Percentiles rank a stretch among this genome's conserved stretches.
phyloP scores from a whole-genome alignment of 495 filamentous ascomycete species.

The Jackrogersella minutella region DNA sequence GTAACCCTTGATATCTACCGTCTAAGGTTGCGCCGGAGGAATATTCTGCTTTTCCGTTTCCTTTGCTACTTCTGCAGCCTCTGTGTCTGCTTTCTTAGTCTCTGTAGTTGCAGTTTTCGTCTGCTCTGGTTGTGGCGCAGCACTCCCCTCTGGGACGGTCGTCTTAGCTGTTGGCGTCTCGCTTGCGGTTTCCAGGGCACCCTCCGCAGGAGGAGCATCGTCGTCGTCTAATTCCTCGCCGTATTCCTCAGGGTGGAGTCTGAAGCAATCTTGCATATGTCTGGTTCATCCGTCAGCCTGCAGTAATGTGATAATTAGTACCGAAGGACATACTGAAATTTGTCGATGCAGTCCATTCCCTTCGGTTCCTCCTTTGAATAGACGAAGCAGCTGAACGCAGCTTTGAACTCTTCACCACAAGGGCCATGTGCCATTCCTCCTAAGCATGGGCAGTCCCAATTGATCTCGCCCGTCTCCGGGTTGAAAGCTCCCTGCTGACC shows the following conservation, averaged over 20 bases:
- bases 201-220: slow-evolving; percentile 63
- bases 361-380: slow-evolving; percentile 95
- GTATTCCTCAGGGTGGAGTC: slow-evolving; percentile 88
- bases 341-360: slow-evolving; percentile 97
- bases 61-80: slow-evolving; percentile 7
- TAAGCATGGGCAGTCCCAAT: slow-evolving; percentile 98
- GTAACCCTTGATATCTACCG: not conserved
- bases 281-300: slow-evolving; percentile 55
- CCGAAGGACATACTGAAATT: slow-evolving; percentile 79
- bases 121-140: slow-evolving; percentile 1
- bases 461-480: slow-evolving; percentile 98
- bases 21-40: slow-evolving; percentile 20
- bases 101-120: not conserved
- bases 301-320: not conserved
- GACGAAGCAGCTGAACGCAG: slow-evolving; percentile 97
- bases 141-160: slow-evolving; percentile 3
- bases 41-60: slow-evolving; percentile 24
- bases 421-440: slow-evolving; percentile 98
- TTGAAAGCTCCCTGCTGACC: slow-evolving; percentile 91
- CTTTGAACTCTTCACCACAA: slow-evolving; percentile 93
- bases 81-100: slow-evolving; percentile 5
- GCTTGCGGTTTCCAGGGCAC: slow-evolving; percentile 17
- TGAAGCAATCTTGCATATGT: slow-evolving; percentile 97
- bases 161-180: slow-evolving; percentile 5
- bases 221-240: slow-evolving; percentile 88